These are phyloP conservation scores for Thelonectria blattea DNA, from an alignment of 2,329 filamentous ascomycete species.

Conservation along the genomic window DNA sequence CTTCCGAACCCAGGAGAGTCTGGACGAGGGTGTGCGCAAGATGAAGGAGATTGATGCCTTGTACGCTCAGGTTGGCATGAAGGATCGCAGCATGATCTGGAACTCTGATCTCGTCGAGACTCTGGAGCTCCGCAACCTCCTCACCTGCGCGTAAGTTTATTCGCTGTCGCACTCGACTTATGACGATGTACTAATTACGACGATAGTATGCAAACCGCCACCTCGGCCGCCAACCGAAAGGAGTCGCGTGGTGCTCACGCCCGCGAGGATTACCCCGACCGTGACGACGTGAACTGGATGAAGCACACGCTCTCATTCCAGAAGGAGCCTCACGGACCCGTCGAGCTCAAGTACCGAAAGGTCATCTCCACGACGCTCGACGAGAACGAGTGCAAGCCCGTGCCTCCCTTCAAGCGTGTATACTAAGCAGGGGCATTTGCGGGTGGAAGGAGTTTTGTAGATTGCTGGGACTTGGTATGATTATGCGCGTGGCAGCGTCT, in stretches of 20 bases:
- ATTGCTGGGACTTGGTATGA: conserved; percentile 37
- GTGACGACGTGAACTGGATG: conserved; percentile 98
- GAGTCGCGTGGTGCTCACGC: conserved; percentile 97
- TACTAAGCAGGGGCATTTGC: conserved; percentile 62
- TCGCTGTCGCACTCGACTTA: neutral
- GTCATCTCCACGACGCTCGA: conserved; percentile 87
- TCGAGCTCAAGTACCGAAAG: conserved; percentile 84
- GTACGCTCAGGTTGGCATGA: conserved; percentile 87
- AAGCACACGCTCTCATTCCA: conserved; percentile 98
- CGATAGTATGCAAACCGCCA: conserved; percentile 82
- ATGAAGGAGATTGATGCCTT: conserved; percentile 83
- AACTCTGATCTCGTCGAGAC: conserved; percentile 98
- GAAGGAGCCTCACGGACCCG: conserved; percentile 86
- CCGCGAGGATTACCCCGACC: conserved; percentile 93
- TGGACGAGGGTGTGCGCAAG: conserved; percentile 91
- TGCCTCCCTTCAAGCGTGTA: conserved; percentile 95
- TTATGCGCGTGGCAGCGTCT: conserved; percentile 36
- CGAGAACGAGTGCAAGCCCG: conserved; percentile 93
- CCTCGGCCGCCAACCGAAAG: conserved; percentile 89
- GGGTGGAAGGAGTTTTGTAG: conserved; percentile 31
- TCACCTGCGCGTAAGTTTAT: conserved; percentile 90
- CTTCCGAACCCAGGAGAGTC: conserved; percentile 91
- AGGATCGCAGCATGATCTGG: conserved; percentile 99
- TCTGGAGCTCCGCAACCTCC: conserved; percentile 89
- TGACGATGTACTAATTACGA: conserved; percentile 20